These are phyloP conservation scores for Tolypocladium ovalisporum DNA, from an alignment of 2,329 filamentous ascomycete genomes.

Conservation along the genomic window DNA sequence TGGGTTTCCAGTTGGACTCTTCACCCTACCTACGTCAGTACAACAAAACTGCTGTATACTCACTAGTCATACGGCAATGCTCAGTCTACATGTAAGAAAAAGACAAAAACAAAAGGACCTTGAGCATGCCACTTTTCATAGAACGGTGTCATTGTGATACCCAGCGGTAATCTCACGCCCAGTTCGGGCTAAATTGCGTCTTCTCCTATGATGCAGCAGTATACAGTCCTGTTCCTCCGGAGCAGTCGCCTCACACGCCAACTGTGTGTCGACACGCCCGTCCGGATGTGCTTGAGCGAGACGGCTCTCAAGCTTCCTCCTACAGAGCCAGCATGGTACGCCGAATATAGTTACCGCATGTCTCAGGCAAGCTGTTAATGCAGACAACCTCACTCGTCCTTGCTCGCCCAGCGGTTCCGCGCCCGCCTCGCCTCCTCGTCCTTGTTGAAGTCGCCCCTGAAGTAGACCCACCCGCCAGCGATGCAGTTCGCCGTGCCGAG, in stretches of 20 bases:
- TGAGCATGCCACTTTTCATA: no score
- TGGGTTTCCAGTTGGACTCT: no score
- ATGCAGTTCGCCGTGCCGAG: constrained; percentile 36
- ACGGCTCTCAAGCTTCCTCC: background rate
- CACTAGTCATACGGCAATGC: no score
- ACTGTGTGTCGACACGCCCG: background rate
- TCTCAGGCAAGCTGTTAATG: constrained; percentile 6
- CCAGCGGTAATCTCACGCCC: background rate
- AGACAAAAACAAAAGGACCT: no score
- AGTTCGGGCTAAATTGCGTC: background rate
- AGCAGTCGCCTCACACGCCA: background rate
- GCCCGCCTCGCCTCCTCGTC: constrained; percentile 37
- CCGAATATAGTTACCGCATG: no score
- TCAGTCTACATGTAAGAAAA: no score
- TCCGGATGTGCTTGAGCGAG: background rate
- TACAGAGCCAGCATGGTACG: background rate
- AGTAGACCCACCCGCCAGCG: constrained; percentile 41
- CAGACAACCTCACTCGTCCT: constrained; percentile 1
- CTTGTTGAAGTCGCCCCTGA: constrained; percentile 35
- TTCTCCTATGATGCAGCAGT: background rate
- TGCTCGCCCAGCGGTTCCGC: constrained; percentile 38
- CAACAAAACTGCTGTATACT: no score
- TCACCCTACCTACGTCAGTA: no score
- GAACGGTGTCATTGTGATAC: background rate
- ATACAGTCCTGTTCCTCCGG: background rate